Evolutionary conservation across 2,329 filamentous ascomycete genomes (phyloP), one percentile per base, ranked within the genome.

Genomic region (Cryphonectria japonica): DNA sequence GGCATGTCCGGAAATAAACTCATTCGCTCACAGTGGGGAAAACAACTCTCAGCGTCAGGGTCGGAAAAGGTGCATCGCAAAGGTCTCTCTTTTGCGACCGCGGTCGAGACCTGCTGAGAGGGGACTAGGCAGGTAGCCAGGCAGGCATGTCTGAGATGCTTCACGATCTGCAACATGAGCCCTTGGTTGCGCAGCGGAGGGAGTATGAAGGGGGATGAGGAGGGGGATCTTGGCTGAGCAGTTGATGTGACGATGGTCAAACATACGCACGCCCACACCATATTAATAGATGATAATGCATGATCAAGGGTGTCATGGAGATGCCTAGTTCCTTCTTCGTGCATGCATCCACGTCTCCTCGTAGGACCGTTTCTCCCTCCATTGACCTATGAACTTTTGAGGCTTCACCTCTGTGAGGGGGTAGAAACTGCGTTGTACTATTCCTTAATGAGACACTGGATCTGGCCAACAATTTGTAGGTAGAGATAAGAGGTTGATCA

Each of bases 61-160:
- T 26, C 54, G 32, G 14, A n/a, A 32, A 57, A 13, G 37, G 37
- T 9, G 13, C 54, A 32, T 57, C n/a, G 32, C 11, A 29, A 29
- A 26, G 26, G 13, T 14, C 26, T 16, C 26, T 14, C 16, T 2
- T 46, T 46, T 46, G 1, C 32, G 54, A 29, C 26, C 26, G 54
- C 54, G 54, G 54, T 26, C 26, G 54, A 59, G 54, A 32, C 54
- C 54, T 59, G 54, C 54, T 59, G 14, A 16, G 54, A 59, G 54
- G 46, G 46, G 13, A 16, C 26, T 8, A 16, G 22, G 46, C 46
- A 50, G 46, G 22, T 22, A 50, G 22, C 22, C 46, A 59, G 54
- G 26, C 14, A 59, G 26, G 54, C 26, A 32, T 29, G 52, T 59
- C 34, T 32, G 54, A 59, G 26, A 32, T 32, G 26, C 52, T 57